Base-by-base conservation (phyloP, 345 rosid species). In the Dipteronia sinensis region DNA sequence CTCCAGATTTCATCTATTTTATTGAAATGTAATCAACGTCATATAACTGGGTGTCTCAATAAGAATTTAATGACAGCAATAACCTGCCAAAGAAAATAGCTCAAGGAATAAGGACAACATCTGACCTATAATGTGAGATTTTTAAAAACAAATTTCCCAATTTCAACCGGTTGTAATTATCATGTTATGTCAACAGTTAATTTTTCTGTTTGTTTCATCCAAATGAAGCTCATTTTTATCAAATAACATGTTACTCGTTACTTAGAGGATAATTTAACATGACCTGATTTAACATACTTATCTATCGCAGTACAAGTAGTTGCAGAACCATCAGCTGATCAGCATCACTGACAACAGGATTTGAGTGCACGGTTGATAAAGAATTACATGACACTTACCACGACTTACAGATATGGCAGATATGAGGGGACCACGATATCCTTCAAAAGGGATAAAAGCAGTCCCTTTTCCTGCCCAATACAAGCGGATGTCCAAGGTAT, bases 381-480 rank as follows among this genome's bases (percentile, higher is more conserved):
- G 16, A 22, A 15, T 64, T 64, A 3, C 47, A 40, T 20, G 63
- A 69, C 84, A 67, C 83, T 78, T 65, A 82, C 90, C 81, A 15
- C 80, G 69, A 12, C 31, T 72, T 58, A 84, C 82, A 49, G 89
- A 84, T 72, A 88, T 80, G 44, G 89, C 89, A 1, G 91, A 86
- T 29, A 88, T 82, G 19, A 85, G 58, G 13, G 90, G 82, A 9
- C 90, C 90, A 72, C 85, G 84, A 1, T 44, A 61, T 69, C 88
- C 87, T 6, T 86, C 78, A 0, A 0, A 12, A 0, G 90, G 90
- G 40, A 71, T 69, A 51, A 8, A 7, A 0, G 88, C 78, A 12
- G 90, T 84, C 71, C 90, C 90, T 77, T 77, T 85, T 51, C 90
- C 89, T 29, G 88, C 83, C 82, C 82, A 88, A 40, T 83, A 65